Conservation (phyloP, 1,284 basidiomycete genomes). For the Puccinia polysora region DNA sequence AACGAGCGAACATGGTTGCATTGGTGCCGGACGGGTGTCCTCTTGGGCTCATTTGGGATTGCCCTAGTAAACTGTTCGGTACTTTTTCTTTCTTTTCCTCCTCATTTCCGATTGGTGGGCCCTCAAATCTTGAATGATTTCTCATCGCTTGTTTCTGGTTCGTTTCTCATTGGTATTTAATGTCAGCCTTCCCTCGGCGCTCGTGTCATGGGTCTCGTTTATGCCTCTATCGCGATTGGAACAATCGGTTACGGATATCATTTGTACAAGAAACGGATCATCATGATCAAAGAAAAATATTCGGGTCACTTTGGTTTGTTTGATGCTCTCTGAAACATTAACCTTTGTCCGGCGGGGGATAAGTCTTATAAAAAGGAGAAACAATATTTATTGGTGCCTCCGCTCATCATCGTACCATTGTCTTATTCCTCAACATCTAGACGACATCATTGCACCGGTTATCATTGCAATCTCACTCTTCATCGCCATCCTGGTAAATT, state of each 20-base stretch:
- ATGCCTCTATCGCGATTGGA: constrained; percentile 12
- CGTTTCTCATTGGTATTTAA: neutral
- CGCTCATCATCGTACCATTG: neutral
- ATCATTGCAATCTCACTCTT: constrained; percentile 29
- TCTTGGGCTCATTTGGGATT: constrained; percentile 35
- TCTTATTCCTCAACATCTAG: constrained; percentile 2
- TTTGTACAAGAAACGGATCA: constrained; percentile 33
- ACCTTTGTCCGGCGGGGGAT: neutral
- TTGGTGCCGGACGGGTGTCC: constrained; percentile 39
- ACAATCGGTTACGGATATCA: constrained; percentile 28
- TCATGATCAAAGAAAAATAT: constrained; percentile 23
- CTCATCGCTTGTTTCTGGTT: neutral
- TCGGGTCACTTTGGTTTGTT: constrained; percentile 36
- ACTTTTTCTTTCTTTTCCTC: neutral
- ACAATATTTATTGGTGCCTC: no score
- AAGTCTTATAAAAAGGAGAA: neutral
- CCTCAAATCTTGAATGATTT: neutral
- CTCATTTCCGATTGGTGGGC: neutral
- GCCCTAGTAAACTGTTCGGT: constrained; percentile 32
- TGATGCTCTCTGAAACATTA: neutral
- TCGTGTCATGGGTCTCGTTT: constrained; percentile 20
- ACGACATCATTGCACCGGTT: constrained; percentile 23
- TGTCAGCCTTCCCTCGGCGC: constrained; percentile 32
- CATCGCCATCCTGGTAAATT: constrained; percentile 36
- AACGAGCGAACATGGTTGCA: constrained; percentile 41